Conservation (phyloP, 2,329 filamentous ascomycete species). For the Myrmaecium sp. region DNA sequence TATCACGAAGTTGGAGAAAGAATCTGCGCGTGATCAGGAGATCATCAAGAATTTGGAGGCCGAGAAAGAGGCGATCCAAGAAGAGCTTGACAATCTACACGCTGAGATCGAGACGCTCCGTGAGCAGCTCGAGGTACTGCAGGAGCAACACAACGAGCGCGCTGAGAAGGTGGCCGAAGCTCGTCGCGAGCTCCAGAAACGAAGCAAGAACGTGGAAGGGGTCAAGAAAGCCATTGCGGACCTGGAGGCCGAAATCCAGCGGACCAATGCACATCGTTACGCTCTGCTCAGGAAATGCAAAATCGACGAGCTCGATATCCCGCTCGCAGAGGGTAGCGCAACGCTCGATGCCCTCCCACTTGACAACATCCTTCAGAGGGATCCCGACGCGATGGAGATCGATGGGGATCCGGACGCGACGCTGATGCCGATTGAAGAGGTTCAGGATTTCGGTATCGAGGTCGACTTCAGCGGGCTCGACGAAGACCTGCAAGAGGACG, state of each 20-base stretch:
- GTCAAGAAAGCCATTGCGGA: conserved; percentile 57
- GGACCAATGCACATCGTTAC: conserved; percentile 70
- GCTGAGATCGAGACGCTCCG: conserved; percentile 63
- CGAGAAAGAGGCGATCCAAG: conserved; percentile 59
- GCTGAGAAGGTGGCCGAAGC: conserved; percentile 63
- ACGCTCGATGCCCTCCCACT: conserved; percentile 69
- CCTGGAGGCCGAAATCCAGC: conserved; percentile 74
- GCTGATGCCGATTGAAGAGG: conserved; percentile 33
- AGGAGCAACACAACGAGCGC: conserved; percentile 49
- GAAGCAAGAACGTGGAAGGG: conserved; percentile 66
- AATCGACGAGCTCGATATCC: conserved; percentile 80
- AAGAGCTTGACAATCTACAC: conserved; percentile 52
- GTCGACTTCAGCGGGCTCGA: conserved; percentile 71
- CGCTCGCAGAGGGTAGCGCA: conserved; percentile 53
- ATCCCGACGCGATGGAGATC: conserved; percentile 83
- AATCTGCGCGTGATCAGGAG: conserved; percentile 47
- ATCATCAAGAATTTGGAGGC: conserved; percentile 52
- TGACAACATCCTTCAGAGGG: conserved; percentile 55
- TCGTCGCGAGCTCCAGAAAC: conserved; percentile 64
- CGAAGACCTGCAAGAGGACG: conserved; percentile 63
- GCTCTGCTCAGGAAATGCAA: conserved; percentile 75
- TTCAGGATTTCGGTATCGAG: conserved; percentile 83
- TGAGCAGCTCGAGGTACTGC: conserved; percentile 53
- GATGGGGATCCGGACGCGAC: conserved; percentile 49
- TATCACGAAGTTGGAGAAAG: conserved; percentile 49